Evolutionary conservation across 1,284 basidiomycete species (phyloP), one percentile per base, ranked within the genome.

Genomic region (Grifola frondosa): DNA sequence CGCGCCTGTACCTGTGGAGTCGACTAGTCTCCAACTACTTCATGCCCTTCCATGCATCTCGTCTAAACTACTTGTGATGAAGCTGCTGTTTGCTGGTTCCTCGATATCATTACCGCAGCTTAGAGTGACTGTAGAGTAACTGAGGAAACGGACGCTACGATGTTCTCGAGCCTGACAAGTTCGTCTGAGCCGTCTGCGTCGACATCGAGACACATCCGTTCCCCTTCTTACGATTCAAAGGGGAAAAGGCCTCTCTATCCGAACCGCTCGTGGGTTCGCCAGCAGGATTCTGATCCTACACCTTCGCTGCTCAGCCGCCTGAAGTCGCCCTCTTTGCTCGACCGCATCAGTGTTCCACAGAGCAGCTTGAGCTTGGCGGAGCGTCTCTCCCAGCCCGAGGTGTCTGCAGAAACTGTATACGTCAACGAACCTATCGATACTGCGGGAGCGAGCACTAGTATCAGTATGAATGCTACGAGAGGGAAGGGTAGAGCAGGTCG

Each of bases 231-330:
- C 37, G n/a, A n/a, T n/a, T n/a, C n/a, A n/a, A 52, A 52, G 20
- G 43, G 46, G 1, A 52, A 52, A 40, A 43, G 30, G 17, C 32
- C 46, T 2, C 31, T 40, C 13, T 38, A 44, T 17, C 29, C 44
- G 20, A 40, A 44, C n/a, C 40, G 35, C 16, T 38, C 43, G 6
- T 48, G 42, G 45, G 49, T 42, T 7, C 29, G 37, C 17, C 32
- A 37, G 10, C 28, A 38, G 5, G 41, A 42, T 20, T 25, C 40
- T 8, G 31, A 38, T 13, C 31, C 44, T n/a, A 32, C n/a, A 26
- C 46, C 38, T 10, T 42, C 50, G 11, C 39, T 52, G 36, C 47
- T 49, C 22, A 37, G 38, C 11, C 50, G 46, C 13, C 29, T 49
- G 12, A 35, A 37, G 6, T 28, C 32, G 13, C 24, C 42, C 8